phyloP scores from a whole-genome alignment of 108 stramenopile species.

The Nitzschia sp. region DNA sequence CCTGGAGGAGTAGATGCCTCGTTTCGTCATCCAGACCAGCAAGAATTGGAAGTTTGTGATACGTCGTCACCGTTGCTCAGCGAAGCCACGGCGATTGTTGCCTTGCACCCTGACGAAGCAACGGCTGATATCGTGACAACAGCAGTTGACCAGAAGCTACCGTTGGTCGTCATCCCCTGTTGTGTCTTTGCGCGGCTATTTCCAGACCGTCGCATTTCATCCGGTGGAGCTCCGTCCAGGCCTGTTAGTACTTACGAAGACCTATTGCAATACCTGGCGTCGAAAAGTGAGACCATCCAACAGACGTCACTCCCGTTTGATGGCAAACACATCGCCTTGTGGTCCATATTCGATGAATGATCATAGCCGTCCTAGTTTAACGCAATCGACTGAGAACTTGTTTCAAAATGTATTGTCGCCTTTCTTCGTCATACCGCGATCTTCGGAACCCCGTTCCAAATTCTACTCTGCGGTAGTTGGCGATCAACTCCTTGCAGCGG shows the following conservation, averaged over 20 bases:
- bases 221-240: background rate
- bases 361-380: conserved; percentile 2
- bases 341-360: conserved; percentile 45
- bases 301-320: conserved; percentile 58
- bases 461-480: conserved; percentile 43
- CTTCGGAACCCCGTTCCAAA: conserved; percentile 33
- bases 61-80: background rate
- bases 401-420: conserved; percentile 29
- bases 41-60: conserved; percentile 37
- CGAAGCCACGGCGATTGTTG: conserved; percentile 57
- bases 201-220: conserved; percentile 42
- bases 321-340: conserved; percentile 68
- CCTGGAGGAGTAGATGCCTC: conserved; percentile 54
- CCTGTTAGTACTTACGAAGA: conserved; percentile 69
- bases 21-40: conserved; percentile 48
- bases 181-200: conserved; percentile 81
- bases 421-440: conserved; percentile 32
- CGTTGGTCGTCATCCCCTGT: conserved; percentile 83
- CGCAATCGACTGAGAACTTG: conserved; percentile 36
- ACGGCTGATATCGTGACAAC: conserved; percentile 73
- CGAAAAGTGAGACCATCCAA: conserved; percentile 57
- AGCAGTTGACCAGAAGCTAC: conserved; percentile 63
- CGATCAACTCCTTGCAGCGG: conserved; percentile 44
- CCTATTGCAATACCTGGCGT: conserved; percentile 61
- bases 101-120: conserved; percentile 88